Evolutionary conservation across 2,329 filamentous ascomycete genomes (phyloP).

Genomic region (Pyricularia sp.): DNA sequence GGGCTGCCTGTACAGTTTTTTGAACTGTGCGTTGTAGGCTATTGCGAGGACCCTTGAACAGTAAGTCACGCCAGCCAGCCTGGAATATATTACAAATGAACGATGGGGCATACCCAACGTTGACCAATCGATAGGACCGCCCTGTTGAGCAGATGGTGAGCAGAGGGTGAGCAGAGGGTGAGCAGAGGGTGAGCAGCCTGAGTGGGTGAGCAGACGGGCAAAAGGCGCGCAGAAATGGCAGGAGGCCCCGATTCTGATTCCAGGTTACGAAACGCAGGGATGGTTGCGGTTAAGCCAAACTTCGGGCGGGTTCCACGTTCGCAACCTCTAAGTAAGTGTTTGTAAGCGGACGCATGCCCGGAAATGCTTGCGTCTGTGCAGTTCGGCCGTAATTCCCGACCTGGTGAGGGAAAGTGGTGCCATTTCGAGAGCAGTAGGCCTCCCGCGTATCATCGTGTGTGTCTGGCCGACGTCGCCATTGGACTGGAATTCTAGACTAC

Average conservation of each 20-base stretch:
- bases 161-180: background rate
- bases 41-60: background rate
- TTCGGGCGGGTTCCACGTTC: background rate
- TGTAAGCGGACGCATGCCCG: background rate
- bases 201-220: background rate
- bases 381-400: background rate
- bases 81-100: background rate
- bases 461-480: background rate
- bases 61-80: background rate
- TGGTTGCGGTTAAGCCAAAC: background rate
- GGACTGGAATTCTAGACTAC: background rate
- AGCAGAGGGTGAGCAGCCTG: background rate
- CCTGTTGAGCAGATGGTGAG: background rate
- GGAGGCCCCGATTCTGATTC: background rate
- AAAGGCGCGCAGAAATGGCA: background rate
- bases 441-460: background rate
- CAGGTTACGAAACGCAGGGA: background rate
- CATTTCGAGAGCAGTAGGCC: background rate
- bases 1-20: background rate
- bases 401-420: background rate
- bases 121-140: background rate
- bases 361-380: background rate
- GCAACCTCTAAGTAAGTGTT: background rate
- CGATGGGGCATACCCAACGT: background rate
- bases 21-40: background rate